Base-by-base conservation (phyloP, 2,329 filamentous ascomycete genomes). In the Fusarium foetens region DNA sequence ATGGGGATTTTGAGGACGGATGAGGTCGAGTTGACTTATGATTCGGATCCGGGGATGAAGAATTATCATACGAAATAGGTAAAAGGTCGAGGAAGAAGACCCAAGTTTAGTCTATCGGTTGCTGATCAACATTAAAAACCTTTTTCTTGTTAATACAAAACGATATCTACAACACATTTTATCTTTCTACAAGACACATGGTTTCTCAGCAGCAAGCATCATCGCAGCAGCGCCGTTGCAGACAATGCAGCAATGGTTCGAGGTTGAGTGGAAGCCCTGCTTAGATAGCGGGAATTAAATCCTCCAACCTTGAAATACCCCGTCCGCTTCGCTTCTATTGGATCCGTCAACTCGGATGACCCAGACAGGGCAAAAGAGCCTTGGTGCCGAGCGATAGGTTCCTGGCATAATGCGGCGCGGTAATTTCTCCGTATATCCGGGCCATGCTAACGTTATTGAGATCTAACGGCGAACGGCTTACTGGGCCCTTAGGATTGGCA, bases 1-100 rank as follows among this genome's bases (percentile, higher is more conserved):
- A 54, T 66, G 25, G 31, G 46, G 14, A 66, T 71, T 19, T 38
- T 71, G 8, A 52, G 51, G 13, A 70, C 66, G 5, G 51, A 71
- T 14, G 66, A 70, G n/a, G 61, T 66, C 8, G 39, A 66, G 12
- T 45, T 70, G 21, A 54, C 49, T 13, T 66, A 58, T 23, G 55
- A 66, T 35, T 16, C 25, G 21, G 43, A 70, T 43, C 48, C 6
- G 17, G 12, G 11, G 6, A 25, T 41, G 5, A 59, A 21, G 16
- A n/a, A 12, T 6, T 23, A n/a, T 9, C 39, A 35, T 25, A 12
- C 14, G 1, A 45, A 12, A 14, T 59, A 48, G 11, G 14, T 8
- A 6, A 16, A 41, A 27, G 2, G 10, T 9, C 7, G 9, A 13
- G 46, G 46, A 36, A 4, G 13, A 29, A 4, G 29, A n/a, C 41